Evolutionary conservation across 1,284 basidiomycete species (phyloP).

Genomic region (Pseudozyma hubeiensis): DNA sequence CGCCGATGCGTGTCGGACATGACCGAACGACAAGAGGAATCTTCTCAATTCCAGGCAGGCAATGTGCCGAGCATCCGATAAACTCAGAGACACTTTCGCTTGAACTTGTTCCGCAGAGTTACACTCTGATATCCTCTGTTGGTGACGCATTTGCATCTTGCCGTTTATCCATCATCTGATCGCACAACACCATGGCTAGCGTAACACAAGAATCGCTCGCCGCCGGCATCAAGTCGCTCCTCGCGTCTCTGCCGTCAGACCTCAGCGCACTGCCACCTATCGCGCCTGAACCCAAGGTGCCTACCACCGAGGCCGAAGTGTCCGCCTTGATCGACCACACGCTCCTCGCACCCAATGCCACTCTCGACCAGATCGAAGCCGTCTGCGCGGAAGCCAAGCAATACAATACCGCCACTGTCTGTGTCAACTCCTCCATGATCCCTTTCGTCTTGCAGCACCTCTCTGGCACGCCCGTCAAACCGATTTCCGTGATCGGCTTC

Average conservation of each 20-base stretch:
- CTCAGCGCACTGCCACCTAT: slow-evolving; percentile 25
- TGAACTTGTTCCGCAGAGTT: neutral
- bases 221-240: slow-evolving; percentile 22
- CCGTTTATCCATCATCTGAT: slow-evolving; percentile 4
- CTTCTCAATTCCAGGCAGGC: neutral
- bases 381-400: slow-evolving; percentile 52
- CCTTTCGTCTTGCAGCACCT: slow-evolving; percentile 73
- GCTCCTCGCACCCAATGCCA: slow-evolving; percentile 57
- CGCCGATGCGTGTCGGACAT: slow-evolving; percentile 18
- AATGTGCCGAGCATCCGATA: slow-evolving; percentile 27
- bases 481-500: slow-evolving; percentile 55
- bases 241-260: slow-evolving; percentile 21
- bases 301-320: slow-evolving; percentile 36
- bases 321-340: slow-evolving; percentile 63
- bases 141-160: neutral
- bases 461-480: slow-evolving; percentile 30
- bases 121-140: neutral
- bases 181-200: slow-evolving; percentile 1
- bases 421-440: slow-evolving; percentile 60
- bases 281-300: slow-evolving; percentile 28
- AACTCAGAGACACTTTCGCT: neutral
- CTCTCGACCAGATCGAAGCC: slow-evolving; percentile 39
- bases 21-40: slow-evolving; percentile 6
- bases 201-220: slow-evolving; percentile 31
- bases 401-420: slow-evolving; percentile 54